Evolutionary conservation across 176 grass and related monocot species (phyloP).

Genomic region (Eleusine coracana): DNA sequence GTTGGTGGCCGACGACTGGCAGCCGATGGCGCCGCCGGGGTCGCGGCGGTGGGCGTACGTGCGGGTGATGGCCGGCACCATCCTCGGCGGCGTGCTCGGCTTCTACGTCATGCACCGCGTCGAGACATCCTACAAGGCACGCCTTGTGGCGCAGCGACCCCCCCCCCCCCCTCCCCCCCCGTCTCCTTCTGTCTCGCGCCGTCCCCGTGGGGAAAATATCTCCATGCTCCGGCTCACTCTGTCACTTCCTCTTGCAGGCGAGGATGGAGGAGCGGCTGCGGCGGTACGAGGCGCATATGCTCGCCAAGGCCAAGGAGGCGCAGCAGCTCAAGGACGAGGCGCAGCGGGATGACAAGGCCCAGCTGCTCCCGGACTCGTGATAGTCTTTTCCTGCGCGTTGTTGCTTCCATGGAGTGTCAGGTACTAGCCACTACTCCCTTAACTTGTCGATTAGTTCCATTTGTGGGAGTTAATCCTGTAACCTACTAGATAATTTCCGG

Average conservation of each 20-base stretch:
- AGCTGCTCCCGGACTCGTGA: slow-evolving; percentile 71
- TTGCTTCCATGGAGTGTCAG: slow-evolving; percentile 12
- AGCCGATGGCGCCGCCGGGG: slow-evolving; percentile 46
- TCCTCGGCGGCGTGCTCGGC: slow-evolving; percentile 72
- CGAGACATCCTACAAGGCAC: slow-evolving; percentile 84
- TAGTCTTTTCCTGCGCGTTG: background rate
- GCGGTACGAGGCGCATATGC: slow-evolving; percentile 70
- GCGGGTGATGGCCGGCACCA: slow-evolving; percentile 71
- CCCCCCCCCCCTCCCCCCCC: too few species aligned
- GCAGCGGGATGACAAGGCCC: slow-evolving; percentile 51
- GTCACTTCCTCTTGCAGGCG: slow-evolving; percentile 40
- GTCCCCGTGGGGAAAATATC: background rate
- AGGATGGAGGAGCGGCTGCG: slow-evolving; percentile 84
- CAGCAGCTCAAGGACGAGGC: slow-evolving; percentile 37
- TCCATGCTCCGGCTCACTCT: background rate
- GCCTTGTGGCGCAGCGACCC: background rate
- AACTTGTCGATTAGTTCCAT: background rate
- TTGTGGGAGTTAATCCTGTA: background rate
- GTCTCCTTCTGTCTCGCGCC: background rate
- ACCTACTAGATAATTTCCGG: background rate
- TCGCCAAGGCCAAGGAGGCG: slow-evolving; percentile 55
- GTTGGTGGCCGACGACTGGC: background rate
- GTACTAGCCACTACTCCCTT: background rate
- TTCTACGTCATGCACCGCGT: slow-evolving; percentile 92
- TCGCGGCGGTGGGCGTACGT: slow-evolving; percentile 67